phyloP scores from a whole-genome alignment of 768 basidiomycete genomes.

The Leccinum boreale region DNA sequence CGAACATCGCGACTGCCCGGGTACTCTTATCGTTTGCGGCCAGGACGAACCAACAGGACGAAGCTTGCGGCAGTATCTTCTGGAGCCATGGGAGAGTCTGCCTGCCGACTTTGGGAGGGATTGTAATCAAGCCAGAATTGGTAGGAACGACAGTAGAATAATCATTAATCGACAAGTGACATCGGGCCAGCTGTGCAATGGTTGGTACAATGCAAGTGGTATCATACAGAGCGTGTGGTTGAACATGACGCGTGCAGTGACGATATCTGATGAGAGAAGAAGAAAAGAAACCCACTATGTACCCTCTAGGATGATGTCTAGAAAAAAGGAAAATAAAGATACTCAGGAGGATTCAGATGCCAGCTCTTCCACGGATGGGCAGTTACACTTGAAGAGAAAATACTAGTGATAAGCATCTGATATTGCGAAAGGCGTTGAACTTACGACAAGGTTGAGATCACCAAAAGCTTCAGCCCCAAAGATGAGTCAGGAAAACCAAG shows the following conservation, averaged over 20 bases:
- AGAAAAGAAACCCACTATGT: conserved; percentile 40
- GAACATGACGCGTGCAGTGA: conserved; percentile 47
- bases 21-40: conserved; percentile 57
- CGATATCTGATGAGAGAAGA: conserved; percentile 47
- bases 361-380: conserved; percentile 80
- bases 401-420: conserved; percentile 9
- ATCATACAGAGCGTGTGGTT: conserved; percentile 54
- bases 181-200: conserved; percentile 10
- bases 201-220: conserved; percentile 25
- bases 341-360: conserved; percentile 39
- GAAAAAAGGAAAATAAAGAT: conserved; percentile 16
- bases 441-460: conserved; percentile 84
- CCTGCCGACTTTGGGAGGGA: conserved; percentile 21
- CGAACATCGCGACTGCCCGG: conserved; percentile 46
- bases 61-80: conserved; percentile 42
- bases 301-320: conserved; percentile 26
- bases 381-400: conserved; percentile 58
- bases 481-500: conserved; percentile 2
- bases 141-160: conserved; percentile 7
- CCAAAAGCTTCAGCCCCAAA: conserved; percentile 65
- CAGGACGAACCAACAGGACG: conserved; percentile 38
- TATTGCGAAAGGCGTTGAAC: conserved; percentile 28
- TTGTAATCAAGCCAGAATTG: conserved; percentile 16
- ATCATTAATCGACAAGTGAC: conserved; percentile 15
- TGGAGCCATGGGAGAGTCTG: conserved; percentile 32